These are phyloP conservation scores for Psidium friedrichsthalianum DNA, from an alignment of 345 rosid genomes.

Conservation along the genomic window DNA sequence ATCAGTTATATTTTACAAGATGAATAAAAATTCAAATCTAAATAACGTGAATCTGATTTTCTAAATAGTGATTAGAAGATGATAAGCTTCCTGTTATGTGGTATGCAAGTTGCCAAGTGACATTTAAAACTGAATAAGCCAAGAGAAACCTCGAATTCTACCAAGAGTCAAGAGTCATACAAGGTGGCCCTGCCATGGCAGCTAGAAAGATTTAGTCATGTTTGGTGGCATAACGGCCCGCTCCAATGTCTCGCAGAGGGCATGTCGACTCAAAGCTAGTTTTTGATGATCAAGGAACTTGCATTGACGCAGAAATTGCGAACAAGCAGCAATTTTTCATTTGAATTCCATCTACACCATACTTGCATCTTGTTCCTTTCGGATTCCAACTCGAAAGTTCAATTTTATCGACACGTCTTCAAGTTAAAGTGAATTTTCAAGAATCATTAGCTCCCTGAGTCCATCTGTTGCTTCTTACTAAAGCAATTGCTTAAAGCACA, in stretches of 20 bases:
- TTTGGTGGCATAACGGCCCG: not conserved
- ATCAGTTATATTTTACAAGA: no score
- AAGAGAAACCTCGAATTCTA: not conserved
- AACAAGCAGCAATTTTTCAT: not conserved
- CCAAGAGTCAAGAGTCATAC: not conserved
- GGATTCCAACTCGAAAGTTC: not conserved
- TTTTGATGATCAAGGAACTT: not conserved
- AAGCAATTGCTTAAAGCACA: not conserved
- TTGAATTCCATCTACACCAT: not conserved
- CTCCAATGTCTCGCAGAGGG: not conserved
- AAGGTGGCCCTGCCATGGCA: not conserved
- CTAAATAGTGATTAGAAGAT: not conserved
- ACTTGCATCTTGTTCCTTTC: not conserved
- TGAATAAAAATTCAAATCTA: not conserved
- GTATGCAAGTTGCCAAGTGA: not conserved
- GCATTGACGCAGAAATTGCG: not conserved
- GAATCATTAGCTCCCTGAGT: not conserved
- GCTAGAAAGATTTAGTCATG: not conserved
- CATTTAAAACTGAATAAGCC: not conserved
- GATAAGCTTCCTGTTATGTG: not conserved
- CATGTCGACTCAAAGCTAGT: not conserved
- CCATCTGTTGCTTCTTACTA: not conserved
- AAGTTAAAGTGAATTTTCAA: not conserved
- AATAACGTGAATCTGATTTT: not conserved
- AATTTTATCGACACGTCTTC: not conserved